Conservation (phyloP, 2,329 filamentous ascomycete species). For the Phoma sp. region DNA sequence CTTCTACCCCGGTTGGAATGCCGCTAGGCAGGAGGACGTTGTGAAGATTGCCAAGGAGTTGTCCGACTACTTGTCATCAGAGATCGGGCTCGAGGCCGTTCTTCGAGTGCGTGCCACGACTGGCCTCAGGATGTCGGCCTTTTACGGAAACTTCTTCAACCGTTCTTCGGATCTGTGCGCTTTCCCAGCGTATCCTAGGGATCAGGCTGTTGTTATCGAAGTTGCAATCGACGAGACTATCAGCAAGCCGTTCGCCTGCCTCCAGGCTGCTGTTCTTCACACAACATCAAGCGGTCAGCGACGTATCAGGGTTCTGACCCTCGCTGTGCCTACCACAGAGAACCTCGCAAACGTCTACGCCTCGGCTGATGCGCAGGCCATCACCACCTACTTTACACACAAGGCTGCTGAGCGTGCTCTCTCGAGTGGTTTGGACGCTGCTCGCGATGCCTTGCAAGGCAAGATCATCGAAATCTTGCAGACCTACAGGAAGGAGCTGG, state of each 20-base stretch:
- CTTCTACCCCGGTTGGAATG: constrained; percentile 98
- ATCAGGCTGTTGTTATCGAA: constrained; percentile 97
- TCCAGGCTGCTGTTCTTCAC: constrained; percentile 87
- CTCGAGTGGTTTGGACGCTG: constrained; percentile 85
- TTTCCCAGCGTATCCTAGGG: constrained; percentile 96
- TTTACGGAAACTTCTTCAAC: constrained; percentile 99
- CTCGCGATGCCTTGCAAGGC: constrained; percentile 86
- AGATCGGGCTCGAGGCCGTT: constrained; percentile 95
- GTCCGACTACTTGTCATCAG: constrained; percentile 93
- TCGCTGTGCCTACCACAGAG: constrained; percentile 91
- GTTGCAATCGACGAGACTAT: constrained; percentile 97
- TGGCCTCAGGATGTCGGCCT: constrained; percentile 93
- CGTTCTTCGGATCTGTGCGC: constrained; percentile 95
- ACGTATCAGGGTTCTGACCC: constrained; percentile 90
- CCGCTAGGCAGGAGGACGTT: constrained; percentile 89
- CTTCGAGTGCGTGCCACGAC: constrained; percentile 94
- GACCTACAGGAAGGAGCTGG: constrained; percentile 96
- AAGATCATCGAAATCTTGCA: constrained; percentile 93
- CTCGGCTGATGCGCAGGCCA: constrained; percentile 91
- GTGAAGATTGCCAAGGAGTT: constrained; percentile 98
- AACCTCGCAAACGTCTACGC: constrained; percentile 91
- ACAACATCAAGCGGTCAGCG: constrained; percentile 98
- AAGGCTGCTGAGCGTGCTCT: constrained; percentile 94
- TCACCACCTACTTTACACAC: constrained; percentile 94
- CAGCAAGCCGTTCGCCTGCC: constrained; percentile 86